Base-by-base conservation (phyloP, 306 rosid genomes). In the Castanopsis chinensis region DNA sequence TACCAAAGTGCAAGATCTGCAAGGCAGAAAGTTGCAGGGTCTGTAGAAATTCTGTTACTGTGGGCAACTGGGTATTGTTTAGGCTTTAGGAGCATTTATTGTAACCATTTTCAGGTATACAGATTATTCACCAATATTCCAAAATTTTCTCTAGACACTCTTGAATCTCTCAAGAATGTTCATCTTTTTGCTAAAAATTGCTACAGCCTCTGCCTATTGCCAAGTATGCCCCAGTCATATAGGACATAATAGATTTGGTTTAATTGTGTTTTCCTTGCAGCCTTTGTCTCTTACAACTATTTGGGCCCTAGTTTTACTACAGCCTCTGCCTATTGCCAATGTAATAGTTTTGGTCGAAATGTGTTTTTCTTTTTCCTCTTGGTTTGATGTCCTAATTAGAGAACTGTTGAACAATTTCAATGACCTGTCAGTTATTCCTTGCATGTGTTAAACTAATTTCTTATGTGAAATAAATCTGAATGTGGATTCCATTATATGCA, bases 391-490 rank as follows among this genome's bases (percentile, higher is more conserved):
- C 58, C 23, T 41, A 52, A 55, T 64, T 28, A 72, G 35, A 49
- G 68, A 54, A 21, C 64, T 43, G 56, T 77, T 69, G 73, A 60
- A 59, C 56, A n/a, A 82, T 41, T 56, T 69, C 61, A 51, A 6
- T n/a, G 6, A 77, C 49, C 57, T 45, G 37, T 33, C 71, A 18
- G 51, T 33, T 7, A 23, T 65, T 65, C 21, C 7, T 32, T 33
- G 49, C 49, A 13, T 58, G 21, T 58, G 21, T 21, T 5, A 41
- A n/a, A 58, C 4, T 58, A 4, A n/a, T 58, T 20, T 58, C 28
- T 58, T 18, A 33, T 65, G 71, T 65, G 45, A 3, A 23, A 65
- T 28, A 15, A 35, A 63, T 63, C 69, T 25, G 37, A 63, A 28
- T 13, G 41, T 28, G 41, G 30, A 63, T 14, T 28, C 19, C 4